Evolutionary conservation across 2,329 filamentous ascomycete genomes (phyloP), one percentile per base, ranked within the genome.

Genomic region (Tolypocladium tundrense): DNA sequence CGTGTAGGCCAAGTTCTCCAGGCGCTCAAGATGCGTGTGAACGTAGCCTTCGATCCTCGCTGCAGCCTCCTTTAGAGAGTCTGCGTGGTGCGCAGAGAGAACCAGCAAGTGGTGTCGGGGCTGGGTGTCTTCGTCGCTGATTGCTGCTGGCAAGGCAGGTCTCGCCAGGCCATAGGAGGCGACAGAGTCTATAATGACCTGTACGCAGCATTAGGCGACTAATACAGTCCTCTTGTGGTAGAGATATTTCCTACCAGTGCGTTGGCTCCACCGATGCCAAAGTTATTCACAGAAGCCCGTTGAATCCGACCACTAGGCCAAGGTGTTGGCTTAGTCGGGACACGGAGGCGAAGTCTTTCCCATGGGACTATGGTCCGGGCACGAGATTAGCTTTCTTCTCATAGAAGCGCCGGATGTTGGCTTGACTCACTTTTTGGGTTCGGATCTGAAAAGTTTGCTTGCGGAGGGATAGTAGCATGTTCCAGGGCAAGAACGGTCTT

Each of bases 241-340:
- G n/a, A 42, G 21, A n/a, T 24, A 43, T 11, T 43, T 35, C 78
- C 70, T 4, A 72, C 67, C 57, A 77, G 75, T 2, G 69, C 73
- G 59, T 77, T 78, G 13, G 74, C 71, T 43, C 69, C 73, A 27
- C 72, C 75, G 35, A 73, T 74, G 1, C 75, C 75, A 52, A 78
- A 78, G 54, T 68, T 70, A 63, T 77, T 77, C 54, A 78, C 68
- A 58, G 75, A 77, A 54, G 77, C 74, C 13, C 77, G 72, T 1
- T 73, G 69, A 9, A 71, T 63, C 10, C 73, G 70, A 1, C 63
- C 53, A 2, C 62, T 43, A 0, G 74, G 73, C 73, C 74, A 77
- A 3, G 66, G 58, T 0, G 63, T 71, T 19, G 71, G 64, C 13
- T 68, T 61, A 0, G 61, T 63, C 0, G 74, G 70, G 6, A 72